These are phyloP conservation scores for Scleromitrula shiraiana DNA, from an alignment of 2,329 filamentous ascomycete genomes.

Conservation along the genomic window DNA sequence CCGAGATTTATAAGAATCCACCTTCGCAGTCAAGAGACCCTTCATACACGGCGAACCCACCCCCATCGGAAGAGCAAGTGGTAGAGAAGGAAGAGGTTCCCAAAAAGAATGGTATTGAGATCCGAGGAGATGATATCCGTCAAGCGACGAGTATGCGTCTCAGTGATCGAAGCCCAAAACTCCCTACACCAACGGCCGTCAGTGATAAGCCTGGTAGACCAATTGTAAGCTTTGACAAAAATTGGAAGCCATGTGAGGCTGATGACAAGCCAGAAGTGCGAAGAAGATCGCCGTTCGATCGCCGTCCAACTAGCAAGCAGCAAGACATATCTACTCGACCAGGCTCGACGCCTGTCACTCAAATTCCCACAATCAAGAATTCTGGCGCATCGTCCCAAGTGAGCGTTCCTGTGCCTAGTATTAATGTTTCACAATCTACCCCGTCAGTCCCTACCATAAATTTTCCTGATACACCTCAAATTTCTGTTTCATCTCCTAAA, in stretches of 20 bases:
- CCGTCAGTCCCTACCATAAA: constrained; percentile 27
- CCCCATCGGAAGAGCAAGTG: constrained; percentile 28
- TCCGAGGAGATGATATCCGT: constrained; percentile 79
- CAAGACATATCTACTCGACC: constrained; percentile 22
- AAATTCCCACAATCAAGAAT: constrained; percentile 33
- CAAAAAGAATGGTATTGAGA: constrained; percentile 69
- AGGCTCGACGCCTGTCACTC: constrained; percentile 23
- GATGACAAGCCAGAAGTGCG: constrained; percentile 56
- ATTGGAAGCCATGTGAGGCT: constrained; percentile 62
- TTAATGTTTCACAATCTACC: constrained; percentile 19
- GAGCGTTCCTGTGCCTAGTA: constrained; percentile 32
- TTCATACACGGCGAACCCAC: constrained; percentile 62
- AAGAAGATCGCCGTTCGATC: constrained; percentile 28
- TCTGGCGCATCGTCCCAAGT: constrained; percentile 38
- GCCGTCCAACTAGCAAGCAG: constrained; percentile 19
- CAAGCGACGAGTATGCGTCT: constrained; percentile 84
- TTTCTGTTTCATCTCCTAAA: constrained; percentile 20
- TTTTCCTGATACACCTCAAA: constrained; percentile 23
- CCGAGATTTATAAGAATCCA: constrained; percentile 78
- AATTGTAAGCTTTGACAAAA: constrained; percentile 91
- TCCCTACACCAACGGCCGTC: constrained; percentile 84
- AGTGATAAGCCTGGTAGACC: constrained; percentile 85
- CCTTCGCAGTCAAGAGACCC: constrained; percentile 77
- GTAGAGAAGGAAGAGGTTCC: constrained; percentile 26
- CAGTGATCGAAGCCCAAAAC: constrained; percentile 75